Conservation (phyloP, 2,329 filamentous ascomycete species). For the Venturiaceae sp. region DNA sequence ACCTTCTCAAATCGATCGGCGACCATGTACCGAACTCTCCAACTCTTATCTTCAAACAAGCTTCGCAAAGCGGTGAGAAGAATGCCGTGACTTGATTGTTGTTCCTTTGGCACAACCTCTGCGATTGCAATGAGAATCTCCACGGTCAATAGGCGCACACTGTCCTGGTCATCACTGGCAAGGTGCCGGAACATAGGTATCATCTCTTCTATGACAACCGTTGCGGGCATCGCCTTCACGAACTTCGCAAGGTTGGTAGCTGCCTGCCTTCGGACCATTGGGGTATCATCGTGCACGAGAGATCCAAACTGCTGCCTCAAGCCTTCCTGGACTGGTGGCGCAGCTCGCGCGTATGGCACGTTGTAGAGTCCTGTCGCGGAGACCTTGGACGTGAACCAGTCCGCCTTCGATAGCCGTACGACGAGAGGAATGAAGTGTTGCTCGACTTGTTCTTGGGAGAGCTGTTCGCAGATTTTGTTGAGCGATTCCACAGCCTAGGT, state of each 20-base stretch:
- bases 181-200: slow-evolving; percentile 98
- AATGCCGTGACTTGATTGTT: slow-evolving; percentile 92
- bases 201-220: slow-evolving; percentile 95
- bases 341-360: slow-evolving; percentile 85
- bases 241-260: slow-evolving; percentile 96
- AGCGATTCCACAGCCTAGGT: slow-evolving; percentile 90
- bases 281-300: slow-evolving; percentile 95
- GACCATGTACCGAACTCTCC: slow-evolving; percentile 98
- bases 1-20: slow-evolving; percentile 98
- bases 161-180: slow-evolving; percentile 93
- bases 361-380: slow-evolving; percentile 95
- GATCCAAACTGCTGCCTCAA: slow-evolving; percentile 86
- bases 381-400: slow-evolving; percentile 99
- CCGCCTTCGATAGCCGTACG: slow-evolving; percentile 92
- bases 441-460: slow-evolving; percentile 88
- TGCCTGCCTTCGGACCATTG: slow-evolving; percentile 95
- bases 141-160: slow-evolving; percentile 88
- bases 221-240: slow-evolving; percentile 88
- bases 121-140: slow-evolving; percentile 95
- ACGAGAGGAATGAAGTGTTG: slow-evolving; percentile 95
- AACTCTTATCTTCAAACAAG: slow-evolving; percentile 98
- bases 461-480: slow-evolving; percentile 95
- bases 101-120: slow-evolving; percentile 94
- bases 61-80: slow-evolving; percentile 81
- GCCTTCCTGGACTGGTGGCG: slow-evolving; percentile 77